phyloP scores from a whole-genome alignment of 768 basidiomycete species.

The Sporobolomyces phaffii region DNA sequence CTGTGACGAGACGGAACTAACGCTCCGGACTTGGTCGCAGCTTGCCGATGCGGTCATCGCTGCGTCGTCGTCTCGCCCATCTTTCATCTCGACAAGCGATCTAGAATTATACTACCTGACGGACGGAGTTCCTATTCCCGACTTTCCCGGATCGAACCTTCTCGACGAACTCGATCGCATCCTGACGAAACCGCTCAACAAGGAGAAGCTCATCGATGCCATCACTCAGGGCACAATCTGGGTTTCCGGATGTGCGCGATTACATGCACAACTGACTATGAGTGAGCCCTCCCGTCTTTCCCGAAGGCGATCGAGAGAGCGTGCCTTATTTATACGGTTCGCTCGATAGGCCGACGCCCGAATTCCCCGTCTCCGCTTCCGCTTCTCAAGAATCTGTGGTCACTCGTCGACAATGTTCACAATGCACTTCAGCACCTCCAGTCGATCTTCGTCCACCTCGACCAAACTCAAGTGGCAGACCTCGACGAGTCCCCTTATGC shows the following conservation, averaged over 20 bases:
- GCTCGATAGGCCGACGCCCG: slow-evolving; percentile 13
- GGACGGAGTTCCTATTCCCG: slow-evolving; percentile 28
- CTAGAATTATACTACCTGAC: slow-evolving; percentile 21
- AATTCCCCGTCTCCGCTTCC: slow-evolving; percentile 7
- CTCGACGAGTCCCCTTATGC: slow-evolving; percentile 20
- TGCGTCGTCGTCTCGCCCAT: slow-evolving; percentile 12
- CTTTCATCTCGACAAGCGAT: slow-evolving; percentile 27
- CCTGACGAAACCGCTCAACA: slow-evolving; percentile 7
- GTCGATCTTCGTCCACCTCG: slow-evolving; percentile 26
- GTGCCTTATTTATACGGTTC: too few relatives aligned
- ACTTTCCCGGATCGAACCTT: slow-evolving; percentile 26
- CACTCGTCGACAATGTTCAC: slow-evolving; percentile 34
- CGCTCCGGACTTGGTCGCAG: too few relatives aligned
- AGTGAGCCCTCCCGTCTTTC: neutral
- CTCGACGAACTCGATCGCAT: slow-evolving; percentile 5
- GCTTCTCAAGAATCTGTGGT: slow-evolving; percentile 34
- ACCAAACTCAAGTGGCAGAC: neutral
- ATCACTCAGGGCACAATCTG: slow-evolving; percentile 9
- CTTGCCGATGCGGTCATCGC: slow-evolving; percentile 32
- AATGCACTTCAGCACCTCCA: slow-evolving; percentile 26
- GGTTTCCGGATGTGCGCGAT: slow-evolving; percentile 13
- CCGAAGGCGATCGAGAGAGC: too few relatives aligned
- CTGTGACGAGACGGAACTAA: too few relatives aligned
- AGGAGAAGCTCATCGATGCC: slow-evolving; percentile 6
- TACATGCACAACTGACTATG: slow-evolving; percentile 22